A percentile compares a stretch with the other conserved stretches of the same genome.
These are phyloP conservation scores for Thelephora aurantiotincta DNA, from an alignment of 768 basidiomycete genomes.

Conservation along the genomic window DNA sequence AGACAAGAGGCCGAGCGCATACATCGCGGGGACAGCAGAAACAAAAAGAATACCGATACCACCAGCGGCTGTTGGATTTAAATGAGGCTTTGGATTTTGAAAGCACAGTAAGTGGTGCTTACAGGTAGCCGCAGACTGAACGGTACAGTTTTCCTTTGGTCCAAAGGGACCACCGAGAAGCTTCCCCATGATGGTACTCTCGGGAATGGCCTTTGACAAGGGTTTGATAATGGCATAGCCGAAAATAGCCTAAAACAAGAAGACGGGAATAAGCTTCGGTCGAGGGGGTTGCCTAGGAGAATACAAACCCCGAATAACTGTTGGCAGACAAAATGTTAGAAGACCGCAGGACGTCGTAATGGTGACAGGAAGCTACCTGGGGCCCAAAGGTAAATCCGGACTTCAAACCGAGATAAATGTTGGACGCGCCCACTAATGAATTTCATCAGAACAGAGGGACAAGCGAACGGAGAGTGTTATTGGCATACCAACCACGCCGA, in stretches of 20 bases:
- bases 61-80: constrained; percentile 26
- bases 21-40: constrained; percentile 46
- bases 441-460: constrained; percentile 33
- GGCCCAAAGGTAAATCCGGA: constrained; percentile 57
- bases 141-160: constrained; percentile 55
- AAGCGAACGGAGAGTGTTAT: not conserved
- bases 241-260: constrained; percentile 33
- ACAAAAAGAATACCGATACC: constrained; percentile 47
- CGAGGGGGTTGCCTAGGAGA: not conserved
- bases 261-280: not conserved
- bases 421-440: constrained; percentile 38
- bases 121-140: constrained; percentile 43
- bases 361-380: constrained; percentile 15
- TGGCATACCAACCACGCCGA: constrained; percentile 10
- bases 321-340: not conserved
- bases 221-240: constrained; percentile 50
- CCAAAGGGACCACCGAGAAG: constrained; percentile 43
- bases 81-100: constrained; percentile 9
- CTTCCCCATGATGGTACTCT: constrained; percentile 27
- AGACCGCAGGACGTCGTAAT: not conserved
- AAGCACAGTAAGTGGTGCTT: constrained; percentile 7
- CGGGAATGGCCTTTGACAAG: constrained; percentile 32
- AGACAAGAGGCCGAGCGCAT: constrained; percentile 35
- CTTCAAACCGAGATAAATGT: constrained; percentile 56
- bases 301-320: constrained; percentile 33